Conservation (phyloP, 257 asterid genomes). For the Anisodus tanguticus region DNA sequence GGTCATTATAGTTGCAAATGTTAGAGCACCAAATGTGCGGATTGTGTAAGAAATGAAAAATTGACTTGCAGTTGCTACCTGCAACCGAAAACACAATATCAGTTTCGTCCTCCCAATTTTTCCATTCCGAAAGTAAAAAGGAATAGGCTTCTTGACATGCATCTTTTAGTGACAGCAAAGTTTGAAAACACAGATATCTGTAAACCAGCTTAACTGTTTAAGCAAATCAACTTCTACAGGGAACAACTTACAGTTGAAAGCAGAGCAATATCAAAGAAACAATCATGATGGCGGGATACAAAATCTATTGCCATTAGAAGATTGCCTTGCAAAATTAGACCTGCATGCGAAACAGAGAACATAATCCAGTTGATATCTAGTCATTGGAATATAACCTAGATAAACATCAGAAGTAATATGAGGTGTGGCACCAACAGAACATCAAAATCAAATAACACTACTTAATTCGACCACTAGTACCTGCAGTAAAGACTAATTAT, state of each 20-base stretch:
- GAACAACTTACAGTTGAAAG: slow-evolving; percentile 84
- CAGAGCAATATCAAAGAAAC: slow-evolving; percentile 78
- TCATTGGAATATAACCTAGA: slow-evolving; percentile 8
- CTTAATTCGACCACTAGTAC: neutral
- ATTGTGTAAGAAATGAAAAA: slow-evolving; percentile 95
- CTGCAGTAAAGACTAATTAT: neutral
- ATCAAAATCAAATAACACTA: neutral
- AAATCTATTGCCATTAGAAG: slow-evolving; percentile 87
- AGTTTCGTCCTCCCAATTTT: slow-evolving; percentile 8
- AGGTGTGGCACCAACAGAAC: neutral
- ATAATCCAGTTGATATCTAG: slow-evolving; percentile 14
- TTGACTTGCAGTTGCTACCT: slow-evolving; percentile 97
- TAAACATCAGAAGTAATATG: neutral
- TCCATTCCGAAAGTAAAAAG: neutral
- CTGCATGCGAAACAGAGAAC: slow-evolving; percentile 41
- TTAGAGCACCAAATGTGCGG: slow-evolving; percentile 94
- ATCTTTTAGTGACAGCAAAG: neutral
- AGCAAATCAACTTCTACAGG: neutral
- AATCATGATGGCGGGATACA: slow-evolving; percentile 82
- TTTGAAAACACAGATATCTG: neutral
- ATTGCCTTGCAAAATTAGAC: slow-evolving; percentile 83
- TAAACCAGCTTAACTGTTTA: neutral
- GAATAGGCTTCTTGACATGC: neutral
- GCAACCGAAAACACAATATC: slow-evolving; percentile 37
- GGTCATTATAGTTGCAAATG: slow-evolving; percentile 94